Percentiles rank a stretch among this genome's conserved stretches.
Evolutionary conservation across 176 grass and related monocot species (phyloP).

Genomic region (Musa troglodytarum): DNA sequence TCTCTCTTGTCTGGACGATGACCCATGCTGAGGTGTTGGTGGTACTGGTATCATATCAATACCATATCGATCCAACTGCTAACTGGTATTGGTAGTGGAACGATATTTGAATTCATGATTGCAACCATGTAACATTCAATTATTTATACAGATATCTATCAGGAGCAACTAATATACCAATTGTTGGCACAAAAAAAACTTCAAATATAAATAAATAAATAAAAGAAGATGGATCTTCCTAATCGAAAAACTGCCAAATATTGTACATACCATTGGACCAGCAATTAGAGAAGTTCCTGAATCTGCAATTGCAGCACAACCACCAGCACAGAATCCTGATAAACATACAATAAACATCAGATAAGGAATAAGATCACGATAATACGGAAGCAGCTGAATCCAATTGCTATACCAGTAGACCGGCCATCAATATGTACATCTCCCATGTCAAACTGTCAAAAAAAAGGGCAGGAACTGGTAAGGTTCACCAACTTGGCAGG

Average conservation of each 20-base stretch:
- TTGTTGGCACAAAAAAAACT: background rate
- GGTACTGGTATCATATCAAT: too few species aligned
- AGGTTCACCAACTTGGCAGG: background rate
- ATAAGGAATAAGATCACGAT: background rate
- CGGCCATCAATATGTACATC: conserved; percentile 49
- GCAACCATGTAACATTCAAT: background rate
- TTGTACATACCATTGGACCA: conserved; percentile 61
- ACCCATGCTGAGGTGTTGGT: too few species aligned
- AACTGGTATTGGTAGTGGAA: too few species aligned
- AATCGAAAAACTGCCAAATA: background rate
- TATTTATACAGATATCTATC: background rate
- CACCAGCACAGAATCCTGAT: conserved; percentile 66
- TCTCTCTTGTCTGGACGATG: too few species aligned
- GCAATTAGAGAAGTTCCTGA: conserved; percentile 87
- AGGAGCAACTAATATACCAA: background rate
- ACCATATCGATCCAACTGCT: too few species aligned
- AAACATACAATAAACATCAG: background rate
- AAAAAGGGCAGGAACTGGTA: background rate
- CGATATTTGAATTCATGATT: too few species aligned
- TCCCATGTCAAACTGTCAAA: conserved; percentile 71
- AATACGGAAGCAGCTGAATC: background rate
- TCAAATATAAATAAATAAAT: background rate
- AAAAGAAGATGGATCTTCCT: background rate
- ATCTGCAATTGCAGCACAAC: conserved; percentile 79
- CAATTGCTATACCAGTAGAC: conserved; percentile 43